phyloP scores from a whole-genome alignment of 805 yeast genomes.

The Yarrowia alimentaria region DNA sequence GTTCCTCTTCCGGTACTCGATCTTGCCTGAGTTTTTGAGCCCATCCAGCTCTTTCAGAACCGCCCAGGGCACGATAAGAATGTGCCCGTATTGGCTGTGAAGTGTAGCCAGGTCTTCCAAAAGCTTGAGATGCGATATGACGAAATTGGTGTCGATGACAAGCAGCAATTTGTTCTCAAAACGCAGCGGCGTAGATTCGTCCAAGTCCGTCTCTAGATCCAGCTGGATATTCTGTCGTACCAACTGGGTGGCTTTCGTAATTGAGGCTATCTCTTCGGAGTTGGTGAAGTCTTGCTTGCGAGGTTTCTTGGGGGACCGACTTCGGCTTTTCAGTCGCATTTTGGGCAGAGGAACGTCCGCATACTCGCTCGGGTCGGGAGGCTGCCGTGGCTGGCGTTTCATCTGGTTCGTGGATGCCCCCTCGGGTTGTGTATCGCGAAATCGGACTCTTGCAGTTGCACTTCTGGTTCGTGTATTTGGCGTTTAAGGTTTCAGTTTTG shows the following conservation, averaged over 20 bases:
- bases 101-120: slow-evolving; percentile 52
- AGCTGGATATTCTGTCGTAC: neutral
- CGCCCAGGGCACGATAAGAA: slow-evolving; percentile 64
- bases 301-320: slow-evolving; percentile 2
- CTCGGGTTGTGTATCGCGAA: too few relatives aligned
- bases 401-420: too few relatives aligned
- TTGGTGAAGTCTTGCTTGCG: neutral
- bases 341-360: slow-evolving; percentile 15
- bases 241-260: slow-evolving; percentile 9
- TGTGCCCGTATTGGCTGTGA: slow-evolving; percentile 46
- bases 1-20: slow-evolving; percentile 20
- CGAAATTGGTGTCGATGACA: slow-evolving; percentile 81
- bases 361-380: too few relatives aligned
- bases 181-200: neutral
- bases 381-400: too few relatives aligned
- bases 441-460: too few relatives aligned
- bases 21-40: slow-evolving; percentile 51
- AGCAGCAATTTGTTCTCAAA: slow-evolving; percentile 43
- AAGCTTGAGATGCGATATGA: slow-evolving; percentile 63
- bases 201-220: neutral
- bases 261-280: slow-evolving; percentile 3
- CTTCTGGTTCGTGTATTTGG: too few relatives aligned
- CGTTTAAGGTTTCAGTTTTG: too few relatives aligned
- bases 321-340: too few relatives aligned
- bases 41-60: slow-evolving; percentile 83